Evolutionary conservation across 257 asterid species (phyloP).

Genomic region (Anisodus tanguticus): DNA sequence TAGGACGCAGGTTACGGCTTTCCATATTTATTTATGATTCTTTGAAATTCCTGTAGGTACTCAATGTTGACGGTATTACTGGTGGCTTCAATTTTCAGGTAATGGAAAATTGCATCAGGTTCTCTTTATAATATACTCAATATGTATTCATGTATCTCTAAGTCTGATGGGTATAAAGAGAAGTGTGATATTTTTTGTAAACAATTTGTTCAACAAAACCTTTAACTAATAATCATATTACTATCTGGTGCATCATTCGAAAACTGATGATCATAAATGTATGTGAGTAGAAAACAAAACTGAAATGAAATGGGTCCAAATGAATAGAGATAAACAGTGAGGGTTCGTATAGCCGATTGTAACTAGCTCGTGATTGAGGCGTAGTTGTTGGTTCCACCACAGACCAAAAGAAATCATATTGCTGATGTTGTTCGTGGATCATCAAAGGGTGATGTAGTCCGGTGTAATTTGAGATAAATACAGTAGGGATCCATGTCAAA

Average conservation of each 20-base stretch:
- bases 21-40: neutral
- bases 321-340: neutral
- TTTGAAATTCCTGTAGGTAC: slow-evolving; percentile 55
- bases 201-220: neutral
- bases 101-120: neutral
- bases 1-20: neutral
- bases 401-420: neutral
- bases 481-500: neutral
- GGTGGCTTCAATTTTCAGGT: slow-evolving; percentile 99
- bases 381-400: neutral
- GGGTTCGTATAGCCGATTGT: neutral
- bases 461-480: neutral
- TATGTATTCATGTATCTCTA: neutral
- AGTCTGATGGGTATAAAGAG: neutral
- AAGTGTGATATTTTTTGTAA: neutral
- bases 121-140: neutral
- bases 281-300: neutral
- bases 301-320: neutral
- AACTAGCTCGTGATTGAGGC: neutral
- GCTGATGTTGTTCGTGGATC: neutral
- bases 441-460: neutral
- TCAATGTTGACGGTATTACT: slow-evolving; percentile 82
- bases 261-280: slow-evolving; percentile 2
- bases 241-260: neutral
- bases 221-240: neutral